Evolutionary conservation across 192 early-diverging fungal species (phyloP), one percentile per base, ranked within the genome.

Genomic region (Backusella tuberculispora): DNA sequence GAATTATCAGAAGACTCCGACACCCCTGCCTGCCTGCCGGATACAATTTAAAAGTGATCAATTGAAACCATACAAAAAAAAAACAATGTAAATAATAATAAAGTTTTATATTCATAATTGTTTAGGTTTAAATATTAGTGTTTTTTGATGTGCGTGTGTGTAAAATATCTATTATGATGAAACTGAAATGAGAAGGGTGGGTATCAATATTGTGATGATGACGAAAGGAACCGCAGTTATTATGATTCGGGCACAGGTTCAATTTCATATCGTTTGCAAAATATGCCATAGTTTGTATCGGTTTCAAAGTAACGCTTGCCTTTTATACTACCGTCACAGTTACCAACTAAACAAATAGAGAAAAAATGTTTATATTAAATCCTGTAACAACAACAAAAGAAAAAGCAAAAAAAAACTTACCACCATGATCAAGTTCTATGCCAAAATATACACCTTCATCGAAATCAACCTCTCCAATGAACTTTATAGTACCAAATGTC

Each of bases 371-470:
- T 48, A 43, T 56, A 66, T 34, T 41, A 29, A 45, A 41, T 45
- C 42, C 15, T 43, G 24, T 41, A n/a, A 40, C 12, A 47, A 38
- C 6, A 24, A 26, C 1, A 19, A 19, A 8, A 37, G 6, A 38
- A 6, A 40, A 40, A 15, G 15, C 29, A 0, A 0, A 34, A 2
- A 24, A 60, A 60, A 17, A 26, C 50, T 80, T 80, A 80, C 79
- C 79, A 70, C 71, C 47, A 41, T 75, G 72, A 47, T 80, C 79
- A 0, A 80, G 74, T 74, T 80, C 79, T 43, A 80, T 75, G 26
- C 79, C 79, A 76, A 76, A 47, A 45, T 53, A 74, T 48, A 63
- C 40, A 17, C 65, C 78, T 10, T 71, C 29, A 45, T 42, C 73
- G 43, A 42, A 47, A 40, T 67, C 21, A 15, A 68, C 71, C 24